Conservation (phyloP, 495 filamentous ascomycete genomes). For the Penicillium pancosmium region DNA sequence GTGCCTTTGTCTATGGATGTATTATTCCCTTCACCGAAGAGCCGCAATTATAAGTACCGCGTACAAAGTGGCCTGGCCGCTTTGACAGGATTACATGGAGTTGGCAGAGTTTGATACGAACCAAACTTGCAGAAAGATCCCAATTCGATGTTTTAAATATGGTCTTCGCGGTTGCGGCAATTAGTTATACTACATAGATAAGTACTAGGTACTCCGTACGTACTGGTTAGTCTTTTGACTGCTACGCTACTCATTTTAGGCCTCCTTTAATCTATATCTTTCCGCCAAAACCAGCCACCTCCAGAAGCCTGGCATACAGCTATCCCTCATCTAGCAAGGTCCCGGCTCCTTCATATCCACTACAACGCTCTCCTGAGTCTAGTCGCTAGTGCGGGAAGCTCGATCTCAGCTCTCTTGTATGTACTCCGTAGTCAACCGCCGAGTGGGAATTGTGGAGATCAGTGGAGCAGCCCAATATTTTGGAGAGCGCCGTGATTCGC, state of each 20-base stretch:
- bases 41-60: neutral
- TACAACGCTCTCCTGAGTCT: neutral
- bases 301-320: constrained; percentile 3
- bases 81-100: neutral
- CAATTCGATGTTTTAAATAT: neutral
- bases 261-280: neutral
- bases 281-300: constrained; percentile 22
- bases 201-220: neutral
- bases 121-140: too few relatives aligned
- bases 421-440: neutral
- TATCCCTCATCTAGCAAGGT: constrained; percentile 1
- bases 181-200: neutral
- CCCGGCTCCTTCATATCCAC: constrained; percentile 3
- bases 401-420: constrained; percentile 25
- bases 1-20: neutral
- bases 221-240: neutral
- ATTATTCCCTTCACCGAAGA: constrained; percentile 5
- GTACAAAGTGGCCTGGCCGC: neutral
- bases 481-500: constrained; percentile 22
- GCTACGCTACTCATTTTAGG: too few relatives aligned
- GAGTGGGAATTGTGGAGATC: constrained; percentile 16
- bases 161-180: neutral
- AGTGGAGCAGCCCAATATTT: constrained; percentile 20
- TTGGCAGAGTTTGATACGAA: too few relatives aligned
- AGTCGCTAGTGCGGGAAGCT: constrained; percentile 4